Conservation (phyloP, 73 alveolate species). For the Stentor coeruleus region DNA sequence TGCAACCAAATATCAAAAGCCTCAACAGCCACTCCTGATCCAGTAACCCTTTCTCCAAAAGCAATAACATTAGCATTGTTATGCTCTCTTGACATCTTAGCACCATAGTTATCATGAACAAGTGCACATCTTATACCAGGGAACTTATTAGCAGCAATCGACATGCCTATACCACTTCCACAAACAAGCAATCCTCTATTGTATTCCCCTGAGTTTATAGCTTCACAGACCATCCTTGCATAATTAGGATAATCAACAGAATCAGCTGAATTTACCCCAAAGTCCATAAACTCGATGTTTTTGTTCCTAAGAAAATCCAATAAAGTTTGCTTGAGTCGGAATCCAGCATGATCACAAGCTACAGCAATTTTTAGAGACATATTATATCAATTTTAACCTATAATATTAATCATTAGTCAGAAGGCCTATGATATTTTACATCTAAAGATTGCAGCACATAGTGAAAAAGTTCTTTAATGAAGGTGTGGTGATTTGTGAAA, state of each 20-base stretch:
- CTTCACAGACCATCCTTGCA: slow-evolving; percentile 15
- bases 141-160: slow-evolving; percentile 57
- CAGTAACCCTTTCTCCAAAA: slow-evolving; percentile 54
- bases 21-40: slow-evolving; percentile 44
- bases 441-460: neutral
- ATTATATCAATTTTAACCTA: no score
- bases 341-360: slow-evolving; percentile 25
- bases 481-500: neutral
- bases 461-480: neutral
- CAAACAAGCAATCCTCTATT: neutral
- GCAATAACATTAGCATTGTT: slow-evolving; percentile 55
- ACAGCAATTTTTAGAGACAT: slow-evolving; percentile 10
- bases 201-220: neutral
- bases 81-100: slow-evolving; percentile 27
- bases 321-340: neutral
- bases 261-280: neutral
- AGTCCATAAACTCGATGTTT: neutral
- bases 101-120: slow-evolving; percentile 55
- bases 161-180: slow-evolving; percentile 48
- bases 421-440: no score
- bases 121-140: slow-evolving; percentile 68
- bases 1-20: neutral
- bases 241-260: neutral
- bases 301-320: neutral
- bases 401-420: no score